Base-by-base conservation (phyloP, 75 land plant species). In the Picea glauca region DNA sequence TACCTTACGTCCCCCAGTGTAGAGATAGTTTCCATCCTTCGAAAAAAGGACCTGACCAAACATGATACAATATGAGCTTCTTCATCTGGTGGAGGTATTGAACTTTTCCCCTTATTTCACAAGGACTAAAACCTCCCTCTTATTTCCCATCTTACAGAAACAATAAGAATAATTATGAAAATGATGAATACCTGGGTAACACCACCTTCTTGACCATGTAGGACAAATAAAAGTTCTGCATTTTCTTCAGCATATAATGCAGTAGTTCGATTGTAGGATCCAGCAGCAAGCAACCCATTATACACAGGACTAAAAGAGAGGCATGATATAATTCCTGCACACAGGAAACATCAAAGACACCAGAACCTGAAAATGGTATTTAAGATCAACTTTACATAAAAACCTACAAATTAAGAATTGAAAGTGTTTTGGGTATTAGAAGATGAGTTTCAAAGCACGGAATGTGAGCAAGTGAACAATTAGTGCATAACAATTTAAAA, bases 131-230 rank as follows among this genome's bases (percentile, higher is more conserved):
- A 50, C 56, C 9, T 50, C 12, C 56, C 56, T 50, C 56, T 9
- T 1, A 9, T 50, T 50, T 50, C 11, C 12, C 56, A 50, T 43
- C n/a, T 46, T 20, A 70, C 3, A 70, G 7, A 70, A 38, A 43
- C 56, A 75, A 30, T 17, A 30, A 74, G 11, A 74, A 13, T 57
- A 58, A 57, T 43, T 72, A 40, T 13, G n/a, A 20, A 35, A 5
- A 58, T 60, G 30, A 13, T 4, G 75, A 83, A 67, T 82, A 96
- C 99, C 89, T 96, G 98, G 18, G 99, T 98, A 75, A 98, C 87
- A 56, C 99, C 99, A 81, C 99, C 99, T 78, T 83, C 86, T 84
- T 98, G 99, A 4, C 99, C 99, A 88, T 98, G 96, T 59, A 98
- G 79, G 33, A 98, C 87, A 85, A 87, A 95, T 17, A 98, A 83